Percentiles rank a stretch among this genome's conserved stretches.
These are phyloP conservation scores for Penicillium ochrochloron DNA, from an alignment of 495 filamentous ascomycete genomes.

Conservation along the genomic window DNA sequence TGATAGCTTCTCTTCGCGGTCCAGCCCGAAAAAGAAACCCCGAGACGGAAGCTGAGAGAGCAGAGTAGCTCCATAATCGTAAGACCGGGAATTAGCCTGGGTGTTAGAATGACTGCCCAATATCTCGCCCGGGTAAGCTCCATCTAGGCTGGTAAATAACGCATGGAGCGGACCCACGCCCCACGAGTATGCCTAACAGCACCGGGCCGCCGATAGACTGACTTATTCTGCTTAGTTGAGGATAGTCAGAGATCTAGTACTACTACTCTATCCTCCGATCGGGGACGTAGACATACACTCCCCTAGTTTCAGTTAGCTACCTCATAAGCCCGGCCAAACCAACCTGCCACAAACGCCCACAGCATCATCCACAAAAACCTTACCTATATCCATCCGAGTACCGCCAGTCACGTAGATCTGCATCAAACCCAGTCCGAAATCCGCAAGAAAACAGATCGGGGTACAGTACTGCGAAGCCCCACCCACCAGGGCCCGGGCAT, in stretches of 20 bases:
- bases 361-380: slow-evolving; percentile 23
- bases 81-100: neutral
- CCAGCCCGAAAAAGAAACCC: neutral
- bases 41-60: neutral
- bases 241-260: neutral
- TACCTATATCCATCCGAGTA: slow-evolving; percentile 17
- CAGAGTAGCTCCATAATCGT: slow-evolving; percentile 6
- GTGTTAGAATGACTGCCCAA: slow-evolving; percentile 1
- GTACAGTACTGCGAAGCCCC: slow-evolving; percentile 1
- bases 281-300: neutral
- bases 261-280: neutral
- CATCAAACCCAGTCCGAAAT: neutral
- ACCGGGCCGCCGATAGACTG: neutral
- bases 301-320: neutral
- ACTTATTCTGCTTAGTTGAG: neutral
- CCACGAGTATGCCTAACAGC: neutral
- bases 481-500: neutral
- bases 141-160: slow-evolving; percentile 6
- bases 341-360: slow-evolving; percentile 18
- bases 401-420: slow-evolving; percentile 20
- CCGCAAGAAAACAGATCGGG: slow-evolving; percentile 28
- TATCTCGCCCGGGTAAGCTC: slow-evolving; percentile 7
- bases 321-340: neutral
- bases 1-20: neutral
- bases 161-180: slow-evolving; percentile 12